Evolutionary conservation across 805 yeast genomes (phyloP).

Genomic region (Teunomyces panamensis): DNA sequence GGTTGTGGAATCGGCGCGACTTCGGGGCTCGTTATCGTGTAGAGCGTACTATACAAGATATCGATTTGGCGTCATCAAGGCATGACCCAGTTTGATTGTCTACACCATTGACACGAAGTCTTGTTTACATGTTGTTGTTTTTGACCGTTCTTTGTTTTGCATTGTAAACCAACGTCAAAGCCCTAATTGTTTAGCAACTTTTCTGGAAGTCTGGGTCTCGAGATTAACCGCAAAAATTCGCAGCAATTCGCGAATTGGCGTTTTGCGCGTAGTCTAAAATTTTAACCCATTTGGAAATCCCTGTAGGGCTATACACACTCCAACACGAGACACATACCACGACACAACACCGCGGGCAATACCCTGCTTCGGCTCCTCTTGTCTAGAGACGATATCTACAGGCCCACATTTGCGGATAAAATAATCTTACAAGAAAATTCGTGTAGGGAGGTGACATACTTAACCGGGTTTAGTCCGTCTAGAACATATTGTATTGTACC

Average conservation of each 20-base stretch:
- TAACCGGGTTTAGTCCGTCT: neutral
- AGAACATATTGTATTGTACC: neutral
- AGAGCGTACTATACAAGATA: neutral
- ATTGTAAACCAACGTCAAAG: too few relatives aligned
- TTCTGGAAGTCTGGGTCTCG: neutral
- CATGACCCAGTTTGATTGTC: neutral
- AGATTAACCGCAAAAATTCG: neutral
- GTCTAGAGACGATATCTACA: neutral
- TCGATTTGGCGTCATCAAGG: neutral
- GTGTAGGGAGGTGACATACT: neutral
- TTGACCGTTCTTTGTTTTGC: neutral
- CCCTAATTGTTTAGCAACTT: neutral
- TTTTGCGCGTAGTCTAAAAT: slow-evolving; percentile 1
- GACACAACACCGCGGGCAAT: neutral
- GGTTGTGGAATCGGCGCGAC: neutral
- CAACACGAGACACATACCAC: slow-evolving; percentile 1
- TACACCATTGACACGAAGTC: neutral
- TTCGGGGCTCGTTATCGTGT: neutral
- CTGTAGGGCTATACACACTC: neutral
- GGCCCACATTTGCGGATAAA: neutral
- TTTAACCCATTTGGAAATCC: slow-evolving; percentile 3
- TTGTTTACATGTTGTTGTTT: neutral
- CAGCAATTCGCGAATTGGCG: slow-evolving; percentile 4
- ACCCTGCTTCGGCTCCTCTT: neutral
- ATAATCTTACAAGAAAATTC: neutral